Evolutionary conservation across 768 basidiomycete species (phyloP), one percentile per base, ranked within the genome.

Genomic region (Harrya chromipes): DNA sequence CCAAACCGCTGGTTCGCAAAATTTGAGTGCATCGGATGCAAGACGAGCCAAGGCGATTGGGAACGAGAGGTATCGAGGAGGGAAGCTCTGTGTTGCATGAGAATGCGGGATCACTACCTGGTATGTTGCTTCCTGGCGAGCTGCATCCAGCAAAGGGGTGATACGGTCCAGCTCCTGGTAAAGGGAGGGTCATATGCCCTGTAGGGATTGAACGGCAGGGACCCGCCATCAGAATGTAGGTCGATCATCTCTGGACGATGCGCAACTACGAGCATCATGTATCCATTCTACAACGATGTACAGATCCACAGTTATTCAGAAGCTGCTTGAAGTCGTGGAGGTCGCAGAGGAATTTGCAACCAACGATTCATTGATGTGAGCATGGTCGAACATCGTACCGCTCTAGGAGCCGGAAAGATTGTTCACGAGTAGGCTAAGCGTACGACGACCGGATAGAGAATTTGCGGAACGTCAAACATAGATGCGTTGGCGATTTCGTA

Each of bases 341-440:
- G n/a, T n/a, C n/a, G n/a, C n/a, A n/a, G n/a, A n/a, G n/a, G n/a
- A n/a, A n/a, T n/a, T n/a, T n/a, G n/a, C 23, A 26, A 57, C 62
- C 3, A 54, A 3, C 0, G 50, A 57, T 38, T 63, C 56, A 27
- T 58, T 63, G 50, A 63, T 38, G 21, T 50, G 54, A 24, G 54
- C 60, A 37, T 59, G 59, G 43, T 61, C 62, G 12, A 63, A 64
- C 62, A 59, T 64, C 59, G 59, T 61, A 5, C 53, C 52, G 4
- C 48, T 61, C 33, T 56, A 61, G 1, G 61, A 56, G 12, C 61
- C 62, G n/a, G 40, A 49, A 19, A 60, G 52, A 31, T 63, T 50
- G 10, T 60, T 60, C 39, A 63, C 35, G 26, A 55, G 50, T 26
- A 62, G 35, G 4, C 4, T 27, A 11, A 57, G 42, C 8, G 51